Base-by-base conservation (phyloP, 306 rosid species). In the Potentilla sterilis region DNA sequence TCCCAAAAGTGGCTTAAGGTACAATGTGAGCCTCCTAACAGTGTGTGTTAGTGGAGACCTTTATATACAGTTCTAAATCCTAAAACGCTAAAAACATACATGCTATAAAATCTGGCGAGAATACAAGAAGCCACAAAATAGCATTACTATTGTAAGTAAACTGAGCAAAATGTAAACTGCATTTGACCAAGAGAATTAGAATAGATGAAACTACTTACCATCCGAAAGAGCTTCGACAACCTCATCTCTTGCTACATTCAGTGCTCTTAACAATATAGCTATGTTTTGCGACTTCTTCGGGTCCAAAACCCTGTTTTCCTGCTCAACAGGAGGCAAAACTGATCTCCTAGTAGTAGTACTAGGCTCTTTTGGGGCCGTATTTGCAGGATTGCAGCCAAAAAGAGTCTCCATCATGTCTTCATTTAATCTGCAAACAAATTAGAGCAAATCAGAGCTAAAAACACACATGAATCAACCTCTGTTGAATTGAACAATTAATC, bases 401-500 rank as follows among this genome's bases (percentile, higher is more conserved):
- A 95, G 84, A 37, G 93, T 84, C 84, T 95, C 99, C 97, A 95
- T 95, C 99, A 95, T 95, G 84, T 92, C 97, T 85, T 95, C 99
- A 66, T 95, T 95, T 67, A 95, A 86, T 81, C 99, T 95, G 75
- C 57, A 75, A 61, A 75, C 19, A 18, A 74, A 57, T 34, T 46
- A 75, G 64, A 28, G 49, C 42, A 77, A 10, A 43, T 38, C n/a
- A 54, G 21, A 9, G 67, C 9, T 5, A 21, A 37, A 47, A 34
- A 59, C 34, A 57, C 9, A 85, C 92, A 86, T 82, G 90, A 64
- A 2, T 24, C 67, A 62, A 16, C 28, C 0, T 28, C 57, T 48
- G 5, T 34, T 69, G 12, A 62, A 37, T 12, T 61, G n/a, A 69
- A 13, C 34, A 69, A 18, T 9, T 22, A 65, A 18, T 32, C 76